Base-by-base conservation (phyloP, 2,329 filamentous ascomycete species). In the Trichoderma citrinoviride region DNA sequence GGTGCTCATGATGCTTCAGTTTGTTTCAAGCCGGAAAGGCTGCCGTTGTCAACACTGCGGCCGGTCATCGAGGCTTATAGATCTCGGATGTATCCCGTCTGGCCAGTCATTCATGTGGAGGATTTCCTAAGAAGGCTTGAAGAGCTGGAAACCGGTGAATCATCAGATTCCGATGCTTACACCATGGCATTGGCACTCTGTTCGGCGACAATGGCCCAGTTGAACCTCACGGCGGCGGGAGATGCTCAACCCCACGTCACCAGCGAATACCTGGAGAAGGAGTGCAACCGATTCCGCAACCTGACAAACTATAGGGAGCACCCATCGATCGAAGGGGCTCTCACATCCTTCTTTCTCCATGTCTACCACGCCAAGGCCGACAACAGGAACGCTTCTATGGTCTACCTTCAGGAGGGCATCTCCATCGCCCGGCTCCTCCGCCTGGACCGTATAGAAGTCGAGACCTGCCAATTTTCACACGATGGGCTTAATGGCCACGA, bases 321-420 rank as follows among this genome's bases (percentile, higher is more conserved):
- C 21, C 63, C 63, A 27, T 65, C 63, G 2, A 23, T 65, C 12
- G 49, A 65, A 15, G 55, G 55, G 0, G 63, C 50, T n/a, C 54
- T 65, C 14, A 54, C 63, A 5, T 65, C 63, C 7, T 65, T 65
- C 41, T 65, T 65, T 23, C 63, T 65, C 15, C 63, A 65, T 55
- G 63, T 65, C 15, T 65, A 65, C 14, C 56, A 65, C 23, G 63
- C 63, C 21, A 65, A 55, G 40, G 49, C 41, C 15, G 63, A 60
- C 21, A 61, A 65, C 10, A 58, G 63, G 44, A 65, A 65, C 19
- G 55, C 63, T 7, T 58, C 63, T 4, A 65, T 65, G 56, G 14
- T 61, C 4, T 65, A 47, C 46, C 63, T 65, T 2, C 63, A 65
- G 25, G 63, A 65, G 21, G 55, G 44, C 49, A 65, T 65, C 49